Evolutionary conservation across 2,329 filamentous ascomycete species (phyloP).

Genomic region (Fusarium cyanostomum): DNA sequence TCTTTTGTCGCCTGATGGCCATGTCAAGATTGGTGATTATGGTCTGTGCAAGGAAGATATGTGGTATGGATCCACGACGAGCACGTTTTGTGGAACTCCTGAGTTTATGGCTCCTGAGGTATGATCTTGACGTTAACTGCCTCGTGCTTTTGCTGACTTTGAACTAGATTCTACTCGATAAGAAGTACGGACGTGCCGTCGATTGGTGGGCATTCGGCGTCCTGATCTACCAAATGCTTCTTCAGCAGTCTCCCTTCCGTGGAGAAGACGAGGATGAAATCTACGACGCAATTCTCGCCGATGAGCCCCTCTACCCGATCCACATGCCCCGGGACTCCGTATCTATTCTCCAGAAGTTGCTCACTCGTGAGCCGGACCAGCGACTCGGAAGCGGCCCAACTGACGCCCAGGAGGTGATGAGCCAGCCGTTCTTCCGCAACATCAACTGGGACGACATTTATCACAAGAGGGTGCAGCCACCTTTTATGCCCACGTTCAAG

Average conservation of each 20-base stretch:
- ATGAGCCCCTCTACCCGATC: constrained; percentile 97
- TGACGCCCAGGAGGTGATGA: constrained; percentile 98
- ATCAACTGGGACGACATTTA: constrained; percentile 99
- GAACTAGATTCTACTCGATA: constrained; percentile 87
- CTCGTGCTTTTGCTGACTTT: constrained; percentile 44
- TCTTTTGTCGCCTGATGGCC: constrained; percentile 90
- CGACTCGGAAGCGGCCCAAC: constrained; percentile 94
- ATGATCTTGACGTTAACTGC: constrained; percentile 41
- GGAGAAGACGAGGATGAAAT: constrained; percentile 99
- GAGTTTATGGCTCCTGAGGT: constrained; percentile 99
- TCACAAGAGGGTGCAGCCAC: constrained; percentile 88
- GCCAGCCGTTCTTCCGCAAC: constrained; percentile 96
- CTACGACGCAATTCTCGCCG: constrained; percentile 96
- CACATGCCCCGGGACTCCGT: constrained; percentile 99
- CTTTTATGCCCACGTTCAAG: constrained; percentile 90
- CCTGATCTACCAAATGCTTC: constrained; percentile 98
- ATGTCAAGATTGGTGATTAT: constrained; percentile 99
- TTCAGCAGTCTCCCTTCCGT: constrained; percentile 98
- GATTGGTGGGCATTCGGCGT: constrained; percentile 99
- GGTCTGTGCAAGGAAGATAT: constrained; percentile 99
- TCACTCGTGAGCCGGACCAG: constrained; percentile 93
- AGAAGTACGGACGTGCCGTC: constrained; percentile 96
- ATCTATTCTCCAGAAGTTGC: constrained; percentile 95
- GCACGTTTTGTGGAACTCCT: constrained; percentile 98
- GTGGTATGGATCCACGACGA: constrained; percentile 98